These are phyloP conservation scores for Parachaetomium inaequale DNA, from an alignment of 495 filamentous ascomycete genomes.

Conservation along the genomic window DNA sequence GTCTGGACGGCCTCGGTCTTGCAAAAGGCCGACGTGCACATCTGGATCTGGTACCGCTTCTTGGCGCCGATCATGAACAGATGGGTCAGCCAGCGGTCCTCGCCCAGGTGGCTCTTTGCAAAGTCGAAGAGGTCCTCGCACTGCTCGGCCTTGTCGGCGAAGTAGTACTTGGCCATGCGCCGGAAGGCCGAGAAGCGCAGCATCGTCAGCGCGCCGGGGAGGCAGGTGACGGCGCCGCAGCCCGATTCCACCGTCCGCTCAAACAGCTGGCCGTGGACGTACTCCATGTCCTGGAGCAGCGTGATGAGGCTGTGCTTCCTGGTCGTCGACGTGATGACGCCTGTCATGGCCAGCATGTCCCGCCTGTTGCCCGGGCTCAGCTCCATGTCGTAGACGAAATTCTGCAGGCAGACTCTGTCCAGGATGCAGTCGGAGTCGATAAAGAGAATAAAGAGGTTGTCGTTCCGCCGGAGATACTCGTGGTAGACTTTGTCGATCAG, in stretches of 20 bases:
- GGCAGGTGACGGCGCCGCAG: conserved; percentile 91
- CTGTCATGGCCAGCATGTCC: conserved; percentile 98
- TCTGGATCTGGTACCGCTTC: conserved; percentile 90
- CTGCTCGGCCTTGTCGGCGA: conserved; percentile 94
- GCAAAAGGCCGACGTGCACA: conserved; percentile 96
- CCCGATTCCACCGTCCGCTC: conserved; percentile 95
- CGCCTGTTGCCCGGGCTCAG: conserved; percentile 88
- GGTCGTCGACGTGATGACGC: conserved; percentile 93
- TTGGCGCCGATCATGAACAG: conserved; percentile 98
- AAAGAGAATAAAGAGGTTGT: conserved; percentile 93
- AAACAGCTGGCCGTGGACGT: conserved; percentile 95
- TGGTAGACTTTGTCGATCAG: conserved; percentile 92
- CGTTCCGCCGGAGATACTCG: conserved; percentile 81
- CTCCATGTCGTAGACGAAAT: conserved; percentile 99
- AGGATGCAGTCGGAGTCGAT: conserved; percentile 98
- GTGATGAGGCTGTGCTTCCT: conserved; percentile 86
- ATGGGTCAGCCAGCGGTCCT: conserved; percentile 97
- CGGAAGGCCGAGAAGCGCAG: conserved; percentile 94
- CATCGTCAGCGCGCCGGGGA: conserved; percentile 92
- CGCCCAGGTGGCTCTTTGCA: conserved; percentile 90
- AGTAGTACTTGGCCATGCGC: conserved; percentile 98
- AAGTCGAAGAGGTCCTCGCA: conserved; percentile 97
- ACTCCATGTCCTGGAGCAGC: conserved; percentile 95
- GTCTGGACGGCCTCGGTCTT: conserved; percentile 97
- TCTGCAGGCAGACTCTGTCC: conserved; percentile 88